Evolutionary conservation across 1,284 basidiomycete species (phyloP), one percentile per base, ranked within the genome.

Genomic region (Cryptococcus maquisensis): DNA sequence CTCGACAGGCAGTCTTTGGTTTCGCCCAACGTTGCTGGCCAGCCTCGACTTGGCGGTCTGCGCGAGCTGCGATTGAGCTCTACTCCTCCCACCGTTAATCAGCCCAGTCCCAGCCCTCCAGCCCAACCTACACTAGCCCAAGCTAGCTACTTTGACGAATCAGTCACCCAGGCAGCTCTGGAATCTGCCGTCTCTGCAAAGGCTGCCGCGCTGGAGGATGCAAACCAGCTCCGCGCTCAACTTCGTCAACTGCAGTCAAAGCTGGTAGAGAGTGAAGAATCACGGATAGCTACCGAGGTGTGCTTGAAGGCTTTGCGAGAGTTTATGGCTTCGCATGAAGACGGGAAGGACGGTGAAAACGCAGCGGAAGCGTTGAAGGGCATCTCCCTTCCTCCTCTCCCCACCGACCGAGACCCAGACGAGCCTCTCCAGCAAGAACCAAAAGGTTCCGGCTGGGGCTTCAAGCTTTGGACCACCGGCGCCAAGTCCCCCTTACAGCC

Each of bases 231-330:
- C 39, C 82, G 83, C 49, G 81, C 80, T 55, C 86, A 92, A 67
- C 64, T 92, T 39, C 74, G 74, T 46, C 64, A 78, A 3, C 62
- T 86, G 47, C 84, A 83, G 60, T 70, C 79, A 16, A 82, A 85
- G 52, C 73, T 95, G 37, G 83, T 72, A 26, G 90, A 94, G 65
- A 81, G 86, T 2, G 86, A 83, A 55, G 92, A 96, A 71, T 90
- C 88, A 2, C 81, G 84, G 43, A 84, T 88, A 65, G 92, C 92
- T 8, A 88, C 86, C n/a, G 91, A 96, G 62, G 82, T 81, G 2
- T 93, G 90, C 67, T 84, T 88, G 57, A 83, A 83, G 52, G 88
- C 87, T 0, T 77, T 96, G 36, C 81, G 90, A 38, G 86, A 86
- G 52, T 96, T 91, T 69, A 92, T 96, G 63, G 83, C 85, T 1